phyloP scores from a whole-genome alignment of 495 filamentous ascomycete genomes.

The Tuber calosporum region DNA sequence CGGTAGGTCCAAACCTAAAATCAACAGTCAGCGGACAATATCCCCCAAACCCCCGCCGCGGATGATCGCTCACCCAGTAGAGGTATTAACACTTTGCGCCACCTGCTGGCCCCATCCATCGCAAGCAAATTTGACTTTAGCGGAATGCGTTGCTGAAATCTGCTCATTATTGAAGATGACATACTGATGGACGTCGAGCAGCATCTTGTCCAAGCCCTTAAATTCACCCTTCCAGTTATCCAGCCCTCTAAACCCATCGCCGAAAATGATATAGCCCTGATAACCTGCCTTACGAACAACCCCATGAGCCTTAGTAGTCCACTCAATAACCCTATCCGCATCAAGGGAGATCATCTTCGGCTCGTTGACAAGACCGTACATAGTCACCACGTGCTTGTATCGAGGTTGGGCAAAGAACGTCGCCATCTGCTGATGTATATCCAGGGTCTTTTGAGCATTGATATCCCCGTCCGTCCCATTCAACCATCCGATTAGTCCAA shows the following conservation, averaged over 20 bases:
- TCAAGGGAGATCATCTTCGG: slow-evolving; percentile 67
- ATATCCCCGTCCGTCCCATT: slow-evolving; percentile 62
- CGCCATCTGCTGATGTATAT: slow-evolving; percentile 70
- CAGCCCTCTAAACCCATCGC: slow-evolving; percentile 77
- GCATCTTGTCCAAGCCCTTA: slow-evolving; percentile 51
- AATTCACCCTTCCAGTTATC: slow-evolving; percentile 69
- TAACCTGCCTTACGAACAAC: slow-evolving; percentile 66
- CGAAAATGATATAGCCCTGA: slow-evolving; percentile 60
- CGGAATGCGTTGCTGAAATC: slow-evolving; percentile 63
- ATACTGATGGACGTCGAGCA: slow-evolving; percentile 92
- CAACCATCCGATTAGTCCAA: slow-evolving; percentile 67
- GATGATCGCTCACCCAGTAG: slow-evolving; percentile 54
- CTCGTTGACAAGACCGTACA: slow-evolving; percentile 84
- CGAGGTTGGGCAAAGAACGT: slow-evolving; percentile 78
- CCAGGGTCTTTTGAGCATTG: slow-evolving; percentile 69
- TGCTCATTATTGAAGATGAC: slow-evolving; percentile 76
- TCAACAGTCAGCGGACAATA: slow-evolving; percentile 6
- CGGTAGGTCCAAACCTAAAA: slow-evolving; percentile 77
- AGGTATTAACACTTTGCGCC: slow-evolving; percentile 56
- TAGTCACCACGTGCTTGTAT: slow-evolving; percentile 73
- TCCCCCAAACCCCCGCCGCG: background rate
- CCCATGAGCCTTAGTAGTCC: slow-evolving; percentile 59
- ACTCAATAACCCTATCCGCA: slow-evolving; percentile 55
- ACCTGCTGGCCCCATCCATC: slow-evolving; percentile 76
- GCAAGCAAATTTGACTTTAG: slow-evolving; percentile 79